A percentile compares a stretch with the other conserved stretches of the same genome.
Conservation (phyloP, 768 basidiomycete species). For the Rhodotorula diobovata region DNA sequence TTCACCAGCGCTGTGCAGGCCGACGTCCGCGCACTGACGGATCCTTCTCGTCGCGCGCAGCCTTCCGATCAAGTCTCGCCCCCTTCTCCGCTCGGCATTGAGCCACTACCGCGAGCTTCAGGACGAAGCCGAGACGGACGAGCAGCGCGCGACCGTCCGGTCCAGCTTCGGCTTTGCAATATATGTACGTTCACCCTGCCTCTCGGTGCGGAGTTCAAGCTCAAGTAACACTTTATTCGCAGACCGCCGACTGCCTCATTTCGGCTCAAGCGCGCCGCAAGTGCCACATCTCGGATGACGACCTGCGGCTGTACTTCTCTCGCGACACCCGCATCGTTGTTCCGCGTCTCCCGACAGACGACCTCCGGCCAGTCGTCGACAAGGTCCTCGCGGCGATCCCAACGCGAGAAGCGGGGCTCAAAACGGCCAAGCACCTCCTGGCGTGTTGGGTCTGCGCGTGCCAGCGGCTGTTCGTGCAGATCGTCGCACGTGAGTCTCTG, state of each 20-base stretch:
- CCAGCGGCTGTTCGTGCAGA: conserved; percentile 3
- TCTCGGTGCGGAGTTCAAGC: too few species aligned
- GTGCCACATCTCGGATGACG: not conserved
- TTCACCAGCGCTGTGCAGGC: too few species aligned
- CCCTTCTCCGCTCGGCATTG: not conserved
- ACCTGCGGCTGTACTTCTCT: conserved; percentile 6
- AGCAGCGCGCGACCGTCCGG: not conserved
- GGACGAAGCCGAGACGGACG: not conserved
- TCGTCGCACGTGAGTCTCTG: conserved; percentile 9
- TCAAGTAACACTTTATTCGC: not conserved
- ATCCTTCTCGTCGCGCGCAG: not conserved
- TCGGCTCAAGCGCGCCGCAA: not conserved
- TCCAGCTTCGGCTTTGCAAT: conserved; percentile 3
- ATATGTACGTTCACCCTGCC: not conserved
- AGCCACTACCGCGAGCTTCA: conserved; percentile 18
- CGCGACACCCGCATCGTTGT: conserved; percentile 13
- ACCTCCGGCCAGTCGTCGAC: not conserved
- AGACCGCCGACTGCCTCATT: conserved; percentile 10
- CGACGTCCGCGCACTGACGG: too few species aligned
- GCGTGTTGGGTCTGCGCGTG: conserved; percentile 16
- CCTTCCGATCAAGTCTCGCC: not conserved
- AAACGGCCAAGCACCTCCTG: conserved; percentile 14
- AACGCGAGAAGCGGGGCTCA: not conserved
- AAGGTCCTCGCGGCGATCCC: not conserved
- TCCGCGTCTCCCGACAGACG: not conserved